phyloP scores from a whole-genome alignment of 495 filamentous ascomycete species.

The Daldinia caldariorum region DNA sequence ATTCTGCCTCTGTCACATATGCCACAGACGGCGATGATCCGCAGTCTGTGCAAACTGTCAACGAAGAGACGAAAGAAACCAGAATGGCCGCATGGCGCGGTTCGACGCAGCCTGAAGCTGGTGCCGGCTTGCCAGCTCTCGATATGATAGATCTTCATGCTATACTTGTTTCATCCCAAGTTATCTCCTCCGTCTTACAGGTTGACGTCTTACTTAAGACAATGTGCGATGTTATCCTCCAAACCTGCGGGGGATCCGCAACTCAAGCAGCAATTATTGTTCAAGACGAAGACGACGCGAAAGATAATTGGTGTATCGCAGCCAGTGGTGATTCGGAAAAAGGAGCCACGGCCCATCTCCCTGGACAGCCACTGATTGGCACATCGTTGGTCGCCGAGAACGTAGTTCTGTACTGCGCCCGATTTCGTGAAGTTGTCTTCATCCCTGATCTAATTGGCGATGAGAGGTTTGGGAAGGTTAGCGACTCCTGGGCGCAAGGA shows the following conservation, averaged over 20 bases:
- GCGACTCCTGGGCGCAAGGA: conserved; percentile 71
- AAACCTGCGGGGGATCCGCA: conserved; percentile 81
- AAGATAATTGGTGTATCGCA: conserved; percentile 73
- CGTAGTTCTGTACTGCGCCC: conserved; percentile 81
- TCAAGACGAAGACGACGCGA: conserved; percentile 69
- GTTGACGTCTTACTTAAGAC: conserved; percentile 85
- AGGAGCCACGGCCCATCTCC: conserved; percentile 69
- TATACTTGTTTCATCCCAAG: conserved; percentile 87
- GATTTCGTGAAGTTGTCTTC: conserved; percentile 85
- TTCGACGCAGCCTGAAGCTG: conserved; percentile 57
- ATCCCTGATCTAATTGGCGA: conserved; percentile 84
- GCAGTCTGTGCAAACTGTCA: conserved; percentile 55
- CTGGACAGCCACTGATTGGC: conserved; percentile 73
- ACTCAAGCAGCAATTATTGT: conserved; percentile 82
- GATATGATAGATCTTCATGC: conserved; percentile 90
- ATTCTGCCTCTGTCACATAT: conserved; percentile 67
- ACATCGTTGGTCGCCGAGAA: conserved; percentile 73
- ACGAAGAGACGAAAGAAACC: conserved; percentile 66
- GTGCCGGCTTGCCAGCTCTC: conserved; percentile 62
- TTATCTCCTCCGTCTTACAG: conserved; percentile 87
- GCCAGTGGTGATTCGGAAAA: conserved; percentile 76
- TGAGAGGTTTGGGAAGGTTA: conserved; percentile 86
- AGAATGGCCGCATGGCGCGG: conserved; percentile 72
- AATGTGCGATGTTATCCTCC: conserved; percentile 90
- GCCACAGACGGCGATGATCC: conserved; percentile 64